Percentiles rank a stretch among this genome's conserved stretches.
These are phyloP conservation scores for Dictyostelium firmibasis DNA, from an alignment of 78 protist species.

Conservation along the genomic window DNA sequence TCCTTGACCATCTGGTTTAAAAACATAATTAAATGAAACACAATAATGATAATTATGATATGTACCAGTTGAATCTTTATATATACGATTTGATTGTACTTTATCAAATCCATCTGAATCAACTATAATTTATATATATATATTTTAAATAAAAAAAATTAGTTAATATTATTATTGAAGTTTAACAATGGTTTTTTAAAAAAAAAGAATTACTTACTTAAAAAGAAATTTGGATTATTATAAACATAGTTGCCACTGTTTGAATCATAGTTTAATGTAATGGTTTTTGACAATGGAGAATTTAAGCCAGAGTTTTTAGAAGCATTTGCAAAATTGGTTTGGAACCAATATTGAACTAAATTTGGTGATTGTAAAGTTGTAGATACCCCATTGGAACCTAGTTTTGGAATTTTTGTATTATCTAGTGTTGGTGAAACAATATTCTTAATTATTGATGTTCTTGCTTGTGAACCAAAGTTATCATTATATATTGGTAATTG, in stretches of 20 bases:
- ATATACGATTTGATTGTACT: neutral
- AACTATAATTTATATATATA: neutral
- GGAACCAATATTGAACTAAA: neutral
- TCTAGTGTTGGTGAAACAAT: neutral
- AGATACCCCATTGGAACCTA: neutral
- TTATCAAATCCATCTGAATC: neutral
- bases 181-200: no score
- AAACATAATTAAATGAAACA: slow-evolving; percentile 19
- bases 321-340: neutral
- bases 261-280: neutral
- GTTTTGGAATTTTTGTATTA: neutral
- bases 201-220: neutral
- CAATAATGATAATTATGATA: slow-evolving; percentile 57
- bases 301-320: neutral
- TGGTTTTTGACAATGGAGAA: neutral
- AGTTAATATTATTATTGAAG: no score
- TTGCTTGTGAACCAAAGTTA: slow-evolving; percentile 6
- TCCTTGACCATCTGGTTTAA: neutral
- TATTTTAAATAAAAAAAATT: neutral
- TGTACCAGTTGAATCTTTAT: neutral
- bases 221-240: neutral
- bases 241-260: neutral
- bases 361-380: neutral
- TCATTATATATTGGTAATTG: slow-evolving; percentile 3
- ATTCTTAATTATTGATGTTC: neutral